Conservation (phyloP, 2,329 filamentous ascomycete species). For the Huntiella savannae region DNA sequence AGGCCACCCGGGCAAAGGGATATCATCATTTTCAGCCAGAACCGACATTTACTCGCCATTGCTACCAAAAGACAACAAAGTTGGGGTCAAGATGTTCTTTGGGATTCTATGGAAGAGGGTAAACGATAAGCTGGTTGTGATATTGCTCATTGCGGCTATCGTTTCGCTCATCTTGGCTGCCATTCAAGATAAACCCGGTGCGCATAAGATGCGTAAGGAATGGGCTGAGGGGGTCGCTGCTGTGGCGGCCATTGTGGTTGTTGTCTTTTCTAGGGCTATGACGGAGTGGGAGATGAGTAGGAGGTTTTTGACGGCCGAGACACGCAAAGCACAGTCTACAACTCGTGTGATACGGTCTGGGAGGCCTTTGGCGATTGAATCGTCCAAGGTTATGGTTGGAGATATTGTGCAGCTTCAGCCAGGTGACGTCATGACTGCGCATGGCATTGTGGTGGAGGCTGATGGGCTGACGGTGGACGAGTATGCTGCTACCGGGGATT, state of each 20-base stretch:
- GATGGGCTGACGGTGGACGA: conserved; percentile 47
- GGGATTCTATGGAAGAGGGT: conserved; percentile 47
- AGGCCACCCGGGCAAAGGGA: no score
- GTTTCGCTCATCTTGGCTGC: conserved; percentile 58
- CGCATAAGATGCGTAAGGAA: conserved; percentile 38
- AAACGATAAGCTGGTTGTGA: conserved; percentile 62
- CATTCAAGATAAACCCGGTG: conserved; percentile 45
- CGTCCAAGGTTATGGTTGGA: conserved; percentile 53
- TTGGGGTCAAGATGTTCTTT: conserved; percentile 2
- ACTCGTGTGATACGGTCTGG: conserved; percentile 65
- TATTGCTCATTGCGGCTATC: conserved; percentile 51
- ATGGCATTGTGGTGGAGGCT: conserved; percentile 49
- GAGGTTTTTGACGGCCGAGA: conserved; percentile 63
- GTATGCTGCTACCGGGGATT: conserved; percentile 60
- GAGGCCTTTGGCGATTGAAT: conserved; percentile 46
- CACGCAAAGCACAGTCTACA: conserved; percentile 56
- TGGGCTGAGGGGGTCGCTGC: conserved; percentile 74
- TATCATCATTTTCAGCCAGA: no score
- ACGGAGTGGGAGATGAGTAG: conserved; percentile 73
- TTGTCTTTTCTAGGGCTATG: conserved; percentile 56
- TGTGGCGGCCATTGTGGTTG: conserved; percentile 55
- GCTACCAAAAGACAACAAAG: not conserved
- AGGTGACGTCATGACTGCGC: conserved; percentile 52
- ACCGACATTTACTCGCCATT: no score
- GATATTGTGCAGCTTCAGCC: conserved; percentile 57